These are phyloP conservation scores for Lepidium sativum DNA, from an alignment of 345 rosid species.

Conservation along the genomic window DNA sequence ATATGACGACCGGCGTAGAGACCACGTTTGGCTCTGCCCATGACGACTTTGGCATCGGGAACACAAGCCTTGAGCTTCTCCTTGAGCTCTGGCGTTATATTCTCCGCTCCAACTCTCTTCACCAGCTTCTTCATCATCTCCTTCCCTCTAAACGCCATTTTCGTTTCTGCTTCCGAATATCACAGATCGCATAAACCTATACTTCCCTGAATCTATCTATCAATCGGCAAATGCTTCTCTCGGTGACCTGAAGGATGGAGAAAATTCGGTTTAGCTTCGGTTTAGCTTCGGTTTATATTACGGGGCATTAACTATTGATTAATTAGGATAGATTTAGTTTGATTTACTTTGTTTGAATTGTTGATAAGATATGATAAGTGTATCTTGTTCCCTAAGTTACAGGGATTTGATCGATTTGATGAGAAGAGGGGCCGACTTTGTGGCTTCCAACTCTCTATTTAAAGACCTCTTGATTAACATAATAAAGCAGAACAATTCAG, in stretches of 20 bases:
- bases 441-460: too few relatives aligned
- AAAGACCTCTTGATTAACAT: too few relatives aligned
- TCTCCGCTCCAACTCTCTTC: conserved; percentile 60
- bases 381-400: too few relatives aligned
- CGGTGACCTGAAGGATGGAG: background rate
- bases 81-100: conserved; percentile 48
- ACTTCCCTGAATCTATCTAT: conserved; percentile 4
- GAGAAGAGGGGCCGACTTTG: too few relatives aligned
- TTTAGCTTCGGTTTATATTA: too few relatives aligned
- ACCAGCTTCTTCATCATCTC: conserved; percentile 87
- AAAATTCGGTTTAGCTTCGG: too few relatives aligned
- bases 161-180: background rate
- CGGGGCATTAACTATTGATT: too few relatives aligned
- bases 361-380: too few relatives aligned
- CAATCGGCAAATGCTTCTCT: conserved; percentile 5
- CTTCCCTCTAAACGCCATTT: conserved; percentile 79
- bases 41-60: conserved; percentile 64
- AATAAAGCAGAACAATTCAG: too few relatives aligned
- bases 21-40: conserved; percentile 82
- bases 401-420: too few relatives aligned
- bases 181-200: conserved; percentile 7
- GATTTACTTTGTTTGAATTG: too few relatives aligned
- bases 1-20: conserved; percentile 88
- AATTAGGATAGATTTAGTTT: too few relatives aligned
- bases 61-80: conserved; percentile 58